Conservation (phyloP, 257 asterid species). For the Galeopsis tetrahit region DNA sequence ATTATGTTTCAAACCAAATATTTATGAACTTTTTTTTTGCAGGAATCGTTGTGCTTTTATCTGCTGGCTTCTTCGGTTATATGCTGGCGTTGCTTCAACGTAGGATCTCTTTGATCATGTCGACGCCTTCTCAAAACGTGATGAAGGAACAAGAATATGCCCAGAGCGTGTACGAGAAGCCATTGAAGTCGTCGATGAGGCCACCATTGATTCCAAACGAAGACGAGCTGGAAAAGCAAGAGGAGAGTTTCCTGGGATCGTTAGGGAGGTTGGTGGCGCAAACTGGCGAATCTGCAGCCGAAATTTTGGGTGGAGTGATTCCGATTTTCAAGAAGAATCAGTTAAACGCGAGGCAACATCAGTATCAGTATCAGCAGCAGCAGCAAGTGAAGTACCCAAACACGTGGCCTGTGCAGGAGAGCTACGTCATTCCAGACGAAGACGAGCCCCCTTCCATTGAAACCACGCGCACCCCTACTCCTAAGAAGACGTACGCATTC, state of each 20-base stretch:
- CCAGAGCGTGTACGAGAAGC: slow-evolving; percentile 51
- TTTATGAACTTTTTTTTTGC: slow-evolving; percentile 32
- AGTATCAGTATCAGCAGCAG: slow-evolving; percentile 47
- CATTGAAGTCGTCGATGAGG: slow-evolving; percentile 55
- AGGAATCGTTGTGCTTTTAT: slow-evolving; percentile 83
- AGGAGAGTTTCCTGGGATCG: slow-evolving; percentile 70
- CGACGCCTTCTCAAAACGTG: slow-evolving; percentile 58
- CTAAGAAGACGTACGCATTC: slow-evolving; percentile 89
- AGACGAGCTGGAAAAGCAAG: slow-evolving; percentile 80
- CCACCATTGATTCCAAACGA: slow-evolving; percentile 76
- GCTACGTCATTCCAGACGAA: slow-evolving; percentile 73
- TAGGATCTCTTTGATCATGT: slow-evolving; percentile 62
- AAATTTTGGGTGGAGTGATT: slow-evolving; percentile 67
- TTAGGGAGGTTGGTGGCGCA: slow-evolving; percentile 58
- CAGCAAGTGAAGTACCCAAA: slow-evolving; percentile 52
- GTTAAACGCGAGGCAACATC: slow-evolving; percentile 44
- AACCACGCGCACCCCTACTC: slow-evolving; percentile 70
- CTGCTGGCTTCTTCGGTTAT: slow-evolving; percentile 95
- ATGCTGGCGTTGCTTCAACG: slow-evolving; percentile 89
- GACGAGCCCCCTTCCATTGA: slow-evolving; percentile 88
- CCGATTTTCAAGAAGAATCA: slow-evolving; percentile 63
- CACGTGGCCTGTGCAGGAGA: slow-evolving; percentile 80
- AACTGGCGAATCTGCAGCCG: slow-evolving; percentile 66
- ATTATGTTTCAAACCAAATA: not conserved
- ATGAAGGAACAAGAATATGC: slow-evolving; percentile 53